phyloP scores from a whole-genome alignment of 345 rosid genomes.

The Adansonia digitata region DNA sequence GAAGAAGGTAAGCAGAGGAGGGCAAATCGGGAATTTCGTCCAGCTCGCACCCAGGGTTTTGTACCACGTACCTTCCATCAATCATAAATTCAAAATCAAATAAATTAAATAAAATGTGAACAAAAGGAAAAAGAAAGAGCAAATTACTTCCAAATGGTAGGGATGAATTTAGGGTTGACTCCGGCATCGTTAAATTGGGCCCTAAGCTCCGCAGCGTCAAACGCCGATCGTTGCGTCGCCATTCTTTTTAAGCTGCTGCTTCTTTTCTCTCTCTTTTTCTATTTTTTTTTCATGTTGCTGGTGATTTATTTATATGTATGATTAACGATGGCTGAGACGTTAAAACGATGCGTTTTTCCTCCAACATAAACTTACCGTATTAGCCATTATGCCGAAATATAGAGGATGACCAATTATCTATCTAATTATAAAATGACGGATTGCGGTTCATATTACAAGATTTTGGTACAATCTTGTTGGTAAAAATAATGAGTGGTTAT shows the following conservation, averaged over 20 bases:
- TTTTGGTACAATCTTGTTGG: too few relatives aligned
- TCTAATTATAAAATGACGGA: too few relatives aligned
- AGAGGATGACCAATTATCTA: too few relatives aligned
- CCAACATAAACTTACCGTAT: too few relatives aligned
- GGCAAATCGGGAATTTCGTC: constrained; percentile 68
- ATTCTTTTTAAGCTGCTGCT: neutral
- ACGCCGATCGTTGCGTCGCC: constrained; percentile 48
- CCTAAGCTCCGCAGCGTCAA: constrained; percentile 56
- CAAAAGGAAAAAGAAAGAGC: neutral
- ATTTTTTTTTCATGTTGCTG: neutral
- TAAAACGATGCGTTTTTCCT: neutral
- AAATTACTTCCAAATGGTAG: constrained; percentile 71
- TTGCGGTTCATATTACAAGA: too few relatives aligned
- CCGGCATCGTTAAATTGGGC: constrained; percentile 56
- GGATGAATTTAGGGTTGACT: constrained; percentile 51
- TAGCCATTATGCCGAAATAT: too few relatives aligned
- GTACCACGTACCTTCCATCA: constrained; percentile 44
- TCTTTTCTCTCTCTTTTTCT: neutral
- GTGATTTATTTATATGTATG: neutral
- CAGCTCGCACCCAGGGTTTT: constrained; percentile 78
- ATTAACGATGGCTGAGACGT: too few relatives aligned
- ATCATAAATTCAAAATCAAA: neutral
- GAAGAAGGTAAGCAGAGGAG: constrained; percentile 58
- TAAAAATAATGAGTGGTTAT: too few relatives aligned
- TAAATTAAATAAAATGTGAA: neutral